phyloP scores from a whole-genome alignment of 73 alveolate genomes.

The Paramecium sexaurelia region DNA sequence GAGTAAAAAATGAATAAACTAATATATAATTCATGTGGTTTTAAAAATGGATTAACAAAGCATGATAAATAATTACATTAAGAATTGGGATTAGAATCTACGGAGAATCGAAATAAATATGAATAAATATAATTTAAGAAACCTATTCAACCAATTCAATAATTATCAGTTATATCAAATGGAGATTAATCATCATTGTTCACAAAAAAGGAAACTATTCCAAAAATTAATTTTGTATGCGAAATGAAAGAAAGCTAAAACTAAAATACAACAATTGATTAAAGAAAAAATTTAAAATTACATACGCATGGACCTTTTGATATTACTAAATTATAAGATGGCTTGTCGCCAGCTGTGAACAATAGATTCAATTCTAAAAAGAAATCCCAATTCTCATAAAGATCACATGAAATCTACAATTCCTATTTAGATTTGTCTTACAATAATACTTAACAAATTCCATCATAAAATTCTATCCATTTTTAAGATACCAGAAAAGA shows the following conservation, averaged over 20 bases:
- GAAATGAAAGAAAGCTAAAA: slow-evolving; percentile 11
- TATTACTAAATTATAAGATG: neutral
- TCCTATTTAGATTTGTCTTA: neutral
- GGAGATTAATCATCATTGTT: neutral
- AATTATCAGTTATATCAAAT: neutral
- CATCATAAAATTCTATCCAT: neutral
- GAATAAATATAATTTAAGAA: neutral
- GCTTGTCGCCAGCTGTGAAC: neutral
- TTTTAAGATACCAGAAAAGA: neutral
- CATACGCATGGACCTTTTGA: neutral
- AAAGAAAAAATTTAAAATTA: neutral
- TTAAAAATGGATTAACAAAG: neutral
- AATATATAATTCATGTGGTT: neutral
- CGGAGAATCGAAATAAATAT: neutral
- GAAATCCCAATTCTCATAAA: neutral
- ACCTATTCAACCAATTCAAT: neutral
- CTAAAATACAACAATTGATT: neutral
- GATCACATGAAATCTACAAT: neutral
- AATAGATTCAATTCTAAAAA: neutral
- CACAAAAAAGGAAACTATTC: neutral
- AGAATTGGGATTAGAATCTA: neutral
- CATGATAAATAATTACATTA: neutral
- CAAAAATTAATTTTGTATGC: neutral
- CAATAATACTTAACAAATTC: neutral
- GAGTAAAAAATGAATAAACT: slow-evolving; percentile 7